A percentile compares a stretch with the other conserved stretches of the same genome.
Conservation (phyloP, 495 filamentous ascomycete species). For the Neurospora sp. region DNA sequence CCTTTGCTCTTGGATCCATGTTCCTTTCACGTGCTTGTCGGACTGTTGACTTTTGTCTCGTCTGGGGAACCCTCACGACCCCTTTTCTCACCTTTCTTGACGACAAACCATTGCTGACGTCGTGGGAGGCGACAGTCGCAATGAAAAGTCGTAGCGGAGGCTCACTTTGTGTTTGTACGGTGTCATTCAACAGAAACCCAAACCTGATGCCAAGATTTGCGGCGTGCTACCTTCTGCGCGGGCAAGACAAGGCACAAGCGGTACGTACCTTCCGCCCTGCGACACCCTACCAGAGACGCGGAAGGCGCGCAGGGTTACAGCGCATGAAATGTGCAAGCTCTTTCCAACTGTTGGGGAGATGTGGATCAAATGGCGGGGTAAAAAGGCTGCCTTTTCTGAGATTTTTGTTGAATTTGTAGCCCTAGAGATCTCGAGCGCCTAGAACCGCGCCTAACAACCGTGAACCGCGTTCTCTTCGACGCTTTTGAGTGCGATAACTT, state of each 20-base stretch:
- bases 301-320: neutral
- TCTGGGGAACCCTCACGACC: neutral
- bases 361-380: conserved; percentile 5
- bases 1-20: neutral
- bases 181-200: neutral
- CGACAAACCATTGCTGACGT: neutral
- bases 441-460: neutral
- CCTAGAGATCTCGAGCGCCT: neutral
- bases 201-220: neutral
- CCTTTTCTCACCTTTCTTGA: neutral
- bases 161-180: neutral
- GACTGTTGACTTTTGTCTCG: neutral
- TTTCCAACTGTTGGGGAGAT: conserved; percentile 14
- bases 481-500: neutral
- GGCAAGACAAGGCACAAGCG: neutral
- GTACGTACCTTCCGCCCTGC: neutral
- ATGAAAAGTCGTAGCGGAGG: neutral
- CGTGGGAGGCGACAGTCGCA: neutral
- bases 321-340: conserved; percentile 9
- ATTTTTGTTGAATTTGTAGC: conserved; percentile 5
- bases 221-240: neutral
- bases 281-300: neutral
- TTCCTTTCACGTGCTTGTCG: neutral
- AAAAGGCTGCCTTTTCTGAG: neutral
- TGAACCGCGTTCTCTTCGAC: neutral